Conservation (phyloP, 108 stramenopile species). For the Schizochytrium sp. region DNA sequence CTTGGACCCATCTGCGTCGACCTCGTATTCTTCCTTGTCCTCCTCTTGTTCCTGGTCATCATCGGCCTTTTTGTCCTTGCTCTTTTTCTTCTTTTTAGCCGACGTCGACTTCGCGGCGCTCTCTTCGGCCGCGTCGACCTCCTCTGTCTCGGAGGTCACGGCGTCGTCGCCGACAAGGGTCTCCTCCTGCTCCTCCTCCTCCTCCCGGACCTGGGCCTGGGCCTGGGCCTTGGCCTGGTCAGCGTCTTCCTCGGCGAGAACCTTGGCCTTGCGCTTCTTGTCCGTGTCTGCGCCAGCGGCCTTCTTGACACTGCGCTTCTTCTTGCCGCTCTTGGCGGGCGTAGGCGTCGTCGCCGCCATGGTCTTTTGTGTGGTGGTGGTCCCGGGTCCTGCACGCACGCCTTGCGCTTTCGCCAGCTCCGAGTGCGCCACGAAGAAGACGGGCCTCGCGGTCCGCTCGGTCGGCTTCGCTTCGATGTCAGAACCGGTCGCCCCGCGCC, state of each 20-base stretch:
- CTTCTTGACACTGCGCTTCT: background rate
- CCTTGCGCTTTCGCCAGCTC: no score
- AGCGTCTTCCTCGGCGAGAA: background rate
- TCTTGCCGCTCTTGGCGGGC: background rate
- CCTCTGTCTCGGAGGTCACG: background rate
- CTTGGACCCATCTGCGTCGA: background rate
- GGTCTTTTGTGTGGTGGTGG: no score
- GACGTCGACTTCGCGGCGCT: no score
- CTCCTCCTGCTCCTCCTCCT: background rate
- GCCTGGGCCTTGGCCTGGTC: background rate
- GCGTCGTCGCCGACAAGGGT: slow-evolving; percentile 14
- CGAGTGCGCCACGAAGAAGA: no score
- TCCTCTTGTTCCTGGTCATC: background rate
- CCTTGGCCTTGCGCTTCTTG: background rate
- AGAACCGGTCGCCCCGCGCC: no score
- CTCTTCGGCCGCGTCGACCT: background rate
- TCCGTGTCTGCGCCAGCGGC: no score
- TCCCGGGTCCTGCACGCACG: no score
- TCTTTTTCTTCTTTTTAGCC: slow-evolving; percentile 3
- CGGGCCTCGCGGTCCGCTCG: no score
- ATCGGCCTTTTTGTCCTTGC: slow-evolving; percentile 15
- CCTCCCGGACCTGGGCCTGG: background rate
- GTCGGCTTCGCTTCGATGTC: no score
- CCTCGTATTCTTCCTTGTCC: background rate
- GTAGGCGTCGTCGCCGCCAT: background rate